Evolutionary conservation across 805 yeast genomes (phyloP).

Genomic region (Hanseniaspora mollemarum): DNA sequence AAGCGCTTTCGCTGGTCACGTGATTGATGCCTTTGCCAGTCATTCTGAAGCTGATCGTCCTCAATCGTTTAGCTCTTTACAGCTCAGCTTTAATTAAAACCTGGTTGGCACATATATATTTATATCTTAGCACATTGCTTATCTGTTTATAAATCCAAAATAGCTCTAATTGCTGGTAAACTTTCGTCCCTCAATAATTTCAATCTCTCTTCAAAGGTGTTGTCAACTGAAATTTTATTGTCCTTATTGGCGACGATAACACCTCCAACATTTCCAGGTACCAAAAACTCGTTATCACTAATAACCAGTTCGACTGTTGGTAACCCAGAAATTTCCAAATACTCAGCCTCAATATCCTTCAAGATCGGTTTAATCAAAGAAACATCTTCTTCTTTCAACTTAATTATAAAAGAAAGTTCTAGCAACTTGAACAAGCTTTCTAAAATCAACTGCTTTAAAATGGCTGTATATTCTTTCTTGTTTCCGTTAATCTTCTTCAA

Average conservation of each 20-base stretch:
- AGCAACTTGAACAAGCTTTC: slow-evolving; percentile 63
- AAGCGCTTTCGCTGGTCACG: too few relatives aligned
- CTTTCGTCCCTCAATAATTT: slow-evolving; percentile 70
- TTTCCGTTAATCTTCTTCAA: slow-evolving; percentile 47
- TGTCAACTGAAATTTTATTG: slow-evolving; percentile 80
- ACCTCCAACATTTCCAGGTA: slow-evolving; percentile 69
- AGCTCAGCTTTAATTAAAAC: too few relatives aligned
- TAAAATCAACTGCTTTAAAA: slow-evolving; percentile 66
- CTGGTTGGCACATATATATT: background rate
- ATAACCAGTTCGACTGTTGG: slow-evolving; percentile 42
- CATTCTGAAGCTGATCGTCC: too few relatives aligned
- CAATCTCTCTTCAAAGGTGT: slow-evolving; percentile 91
- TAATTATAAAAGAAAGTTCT: slow-evolving; percentile 56
- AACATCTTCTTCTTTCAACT: slow-evolving; percentile 36
- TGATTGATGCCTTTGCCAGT: too few relatives aligned
- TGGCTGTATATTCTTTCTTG: slow-evolving; percentile 48
- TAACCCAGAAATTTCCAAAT: slow-evolving; percentile 50
- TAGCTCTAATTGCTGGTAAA: slow-evolving; percentile 78
- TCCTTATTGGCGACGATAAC: slow-evolving; percentile 54
- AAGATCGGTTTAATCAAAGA: slow-evolving; percentile 34
- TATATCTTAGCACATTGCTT: background rate
- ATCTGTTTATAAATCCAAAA: slow-evolving; percentile 1
- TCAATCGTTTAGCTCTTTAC: too few relatives aligned
- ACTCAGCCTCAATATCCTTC: slow-evolving; percentile 50
- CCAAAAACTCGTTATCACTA: slow-evolving; percentile 47